phyloP scores from a whole-genome alignment of 2,329 filamentous ascomycete genomes.

The Madurella mycetomatis region DNA sequence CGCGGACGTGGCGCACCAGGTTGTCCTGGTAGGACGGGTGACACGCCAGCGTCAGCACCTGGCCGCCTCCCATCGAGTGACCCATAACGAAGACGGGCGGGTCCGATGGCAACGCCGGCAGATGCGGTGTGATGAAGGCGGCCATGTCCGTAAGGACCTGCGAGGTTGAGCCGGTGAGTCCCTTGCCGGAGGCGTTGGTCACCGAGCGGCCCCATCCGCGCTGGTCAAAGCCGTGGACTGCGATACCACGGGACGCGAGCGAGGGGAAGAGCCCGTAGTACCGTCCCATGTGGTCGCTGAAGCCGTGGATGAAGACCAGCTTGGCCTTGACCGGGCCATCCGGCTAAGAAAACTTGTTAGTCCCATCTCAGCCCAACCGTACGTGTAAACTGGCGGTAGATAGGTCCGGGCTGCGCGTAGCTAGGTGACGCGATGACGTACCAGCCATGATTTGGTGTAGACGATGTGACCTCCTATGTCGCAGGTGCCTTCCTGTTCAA shows the following conservation, averaged over 20 bases:
- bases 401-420: not conserved
- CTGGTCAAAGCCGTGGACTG: slow-evolving; percentile 77
- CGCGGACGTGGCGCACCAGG: slow-evolving; percentile 58
- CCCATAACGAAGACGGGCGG: slow-evolving; percentile 79
- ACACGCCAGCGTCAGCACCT: slow-evolving; percentile 60
- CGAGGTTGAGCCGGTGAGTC: slow-evolving; percentile 68
- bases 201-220: slow-evolving; percentile 81
- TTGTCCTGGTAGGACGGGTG: slow-evolving; percentile 45
- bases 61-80: slow-evolving; percentile 85
- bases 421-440: slow-evolving; percentile 33
- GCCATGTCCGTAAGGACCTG: slow-evolving; percentile 74
- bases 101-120: slow-evolving; percentile 38
- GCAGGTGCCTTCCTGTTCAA: slow-evolving; percentile 48
- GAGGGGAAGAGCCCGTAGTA: slow-evolving; percentile 71
- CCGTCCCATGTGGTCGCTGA: slow-evolving; percentile 76
- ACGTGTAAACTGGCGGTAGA: not conserved
- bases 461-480: slow-evolving; percentile 42
- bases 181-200: slow-evolving; percentile 55
- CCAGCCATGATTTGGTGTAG: slow-evolving; percentile 56
- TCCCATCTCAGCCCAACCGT: not conserved
- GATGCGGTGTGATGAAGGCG: slow-evolving; percentile 62
- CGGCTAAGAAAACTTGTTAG: slow-evolving; percentile 40
- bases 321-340: slow-evolving; percentile 59
- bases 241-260: slow-evolving; percentile 67
- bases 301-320: slow-evolving; percentile 81